Conservation (phyloP, 2,329 filamentous ascomycete genomes). For the Calonectria montana region DNA sequence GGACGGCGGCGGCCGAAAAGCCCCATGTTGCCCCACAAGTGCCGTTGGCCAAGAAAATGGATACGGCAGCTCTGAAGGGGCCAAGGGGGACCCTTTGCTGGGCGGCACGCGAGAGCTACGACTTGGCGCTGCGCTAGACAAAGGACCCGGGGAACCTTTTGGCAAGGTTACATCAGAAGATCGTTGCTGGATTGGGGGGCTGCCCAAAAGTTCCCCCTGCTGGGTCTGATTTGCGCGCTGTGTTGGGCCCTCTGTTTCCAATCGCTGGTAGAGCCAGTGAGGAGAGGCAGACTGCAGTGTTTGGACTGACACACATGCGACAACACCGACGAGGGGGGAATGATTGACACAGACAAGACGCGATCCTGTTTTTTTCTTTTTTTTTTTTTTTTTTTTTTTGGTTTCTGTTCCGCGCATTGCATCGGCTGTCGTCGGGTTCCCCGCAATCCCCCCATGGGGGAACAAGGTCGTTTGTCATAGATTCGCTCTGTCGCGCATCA, state of each 20-base stretch:
- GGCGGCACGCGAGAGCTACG: neutral
- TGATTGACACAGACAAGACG: neutral
- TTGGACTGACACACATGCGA: neutral
- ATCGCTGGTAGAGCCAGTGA: neutral
- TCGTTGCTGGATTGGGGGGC: neutral
- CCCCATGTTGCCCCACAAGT: neutral
- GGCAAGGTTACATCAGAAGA: neutral
- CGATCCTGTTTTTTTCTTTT: neutral
- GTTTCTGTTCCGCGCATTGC: neutral
- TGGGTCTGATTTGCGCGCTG: neutral
- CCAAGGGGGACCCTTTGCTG: neutral
- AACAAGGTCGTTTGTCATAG: neutral
- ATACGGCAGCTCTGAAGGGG: neutral
- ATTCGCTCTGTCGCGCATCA: neutral
- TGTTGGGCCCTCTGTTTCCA: neutral
- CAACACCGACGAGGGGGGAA: neutral
- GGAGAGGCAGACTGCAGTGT: no score
- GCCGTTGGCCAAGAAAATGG: neutral
- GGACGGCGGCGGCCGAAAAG: neutral
- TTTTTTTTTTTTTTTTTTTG: neutral
- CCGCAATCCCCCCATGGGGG: neutral
- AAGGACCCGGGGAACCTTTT: neutral
- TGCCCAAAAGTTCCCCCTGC: slow-evolving; percentile 2
- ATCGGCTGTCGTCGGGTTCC: neutral
- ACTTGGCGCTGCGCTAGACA: slow-evolving; percentile 5